Conservation (phyloP, 2,329 filamentous ascomycete species). For the Dothistroma pini region DNA sequence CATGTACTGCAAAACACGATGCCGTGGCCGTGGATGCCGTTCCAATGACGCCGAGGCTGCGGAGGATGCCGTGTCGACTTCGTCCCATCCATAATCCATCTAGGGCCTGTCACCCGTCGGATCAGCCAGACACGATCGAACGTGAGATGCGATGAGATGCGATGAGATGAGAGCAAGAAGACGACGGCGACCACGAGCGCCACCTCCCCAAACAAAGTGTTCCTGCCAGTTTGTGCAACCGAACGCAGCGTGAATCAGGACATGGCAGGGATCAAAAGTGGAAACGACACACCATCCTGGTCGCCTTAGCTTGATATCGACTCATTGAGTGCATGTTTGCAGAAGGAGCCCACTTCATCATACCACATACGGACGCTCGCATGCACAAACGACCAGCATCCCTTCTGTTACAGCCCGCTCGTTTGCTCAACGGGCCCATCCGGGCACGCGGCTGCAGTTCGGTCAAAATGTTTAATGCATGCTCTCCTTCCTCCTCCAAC, state of each 20-base stretch:
- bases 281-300: not conserved
- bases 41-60: no score
- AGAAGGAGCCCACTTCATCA: conserved; percentile 20
- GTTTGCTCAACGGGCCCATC: conserved; percentile 6
- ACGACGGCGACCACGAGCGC: no score
- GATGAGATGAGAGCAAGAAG: no score
- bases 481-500: conserved; percentile 11
- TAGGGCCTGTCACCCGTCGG: no score
- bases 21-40: no score
- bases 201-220: not conserved
- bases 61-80: no score
- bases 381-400: conserved; percentile 16
- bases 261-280: not conserved
- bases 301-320: not conserved
- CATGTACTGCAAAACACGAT: no score
- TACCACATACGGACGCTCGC: conserved; percentile 15
- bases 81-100: no score
- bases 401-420: conserved; percentile 14
- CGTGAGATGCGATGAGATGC: no score
- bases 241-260: not conserved
- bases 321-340: conserved; percentile 7
- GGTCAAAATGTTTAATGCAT: conserved; percentile 17
- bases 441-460: conserved; percentile 14
- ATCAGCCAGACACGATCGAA: no score
- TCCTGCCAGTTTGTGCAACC: not conserved